Conservation (phyloP, 441 rosid genomes). For the Omphalea diandra region DNA sequence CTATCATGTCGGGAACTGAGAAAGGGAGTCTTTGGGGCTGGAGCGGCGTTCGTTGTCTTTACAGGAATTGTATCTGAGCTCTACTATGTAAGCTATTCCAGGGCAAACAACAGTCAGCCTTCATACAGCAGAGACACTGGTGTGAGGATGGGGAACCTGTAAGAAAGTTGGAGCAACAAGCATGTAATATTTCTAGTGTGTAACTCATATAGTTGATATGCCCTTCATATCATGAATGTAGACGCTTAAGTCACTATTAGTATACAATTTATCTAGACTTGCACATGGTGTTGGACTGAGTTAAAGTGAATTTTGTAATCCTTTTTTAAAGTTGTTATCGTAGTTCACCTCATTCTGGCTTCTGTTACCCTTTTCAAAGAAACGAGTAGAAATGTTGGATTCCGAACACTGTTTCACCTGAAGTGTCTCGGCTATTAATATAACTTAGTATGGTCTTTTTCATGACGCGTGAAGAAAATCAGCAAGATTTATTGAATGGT, state of each 20-base stretch:
- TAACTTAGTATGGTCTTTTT: too few species aligned
- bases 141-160: slow-evolving; percentile 67
- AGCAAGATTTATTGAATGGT: too few species aligned
- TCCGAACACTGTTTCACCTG: neutral
- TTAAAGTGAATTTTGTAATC: neutral
- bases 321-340: too few species aligned
- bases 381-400: neutral
- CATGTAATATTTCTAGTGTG: slow-evolving; percentile 4
- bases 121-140: slow-evolving; percentile 53
- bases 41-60: slow-evolving; percentile 69
- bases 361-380: neutral
- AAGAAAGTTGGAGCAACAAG: slow-evolving; percentile 17
- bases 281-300: neutral
- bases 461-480: too few species aligned
- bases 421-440: too few species aligned
- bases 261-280: neutral
- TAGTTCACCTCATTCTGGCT: neutral
- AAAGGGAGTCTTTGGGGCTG: slow-evolving; percentile 81
- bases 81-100: slow-evolving; percentile 63
- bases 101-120: slow-evolving; percentile 40
- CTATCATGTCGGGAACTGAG: slow-evolving; percentile 58
- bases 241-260: neutral
- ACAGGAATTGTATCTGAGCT: slow-evolving; percentile 74
- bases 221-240: slow-evolving; percentile 5
- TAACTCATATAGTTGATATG: slow-evolving; percentile 3